phyloP scores from a whole-genome alignment of 441 rosid species.

The Pelargonium myrrhifolium region DNA sequence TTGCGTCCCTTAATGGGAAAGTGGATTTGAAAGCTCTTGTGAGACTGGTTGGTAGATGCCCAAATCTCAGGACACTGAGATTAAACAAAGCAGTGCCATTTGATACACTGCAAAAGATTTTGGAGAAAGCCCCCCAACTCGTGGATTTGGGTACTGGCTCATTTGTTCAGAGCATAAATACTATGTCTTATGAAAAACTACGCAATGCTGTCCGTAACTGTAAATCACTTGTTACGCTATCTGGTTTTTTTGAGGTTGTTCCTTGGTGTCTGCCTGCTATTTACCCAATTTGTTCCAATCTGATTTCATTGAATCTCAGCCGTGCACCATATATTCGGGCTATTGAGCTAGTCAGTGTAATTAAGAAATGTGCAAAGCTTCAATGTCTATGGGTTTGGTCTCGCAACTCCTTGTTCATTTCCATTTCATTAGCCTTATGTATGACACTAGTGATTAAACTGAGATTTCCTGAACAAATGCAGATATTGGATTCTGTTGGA shows the following conservation, averaged over 20 bases:
- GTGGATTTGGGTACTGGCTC: constrained; percentile 80
- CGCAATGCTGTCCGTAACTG: constrained; percentile 40
- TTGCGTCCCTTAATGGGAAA: constrained; percentile 89
- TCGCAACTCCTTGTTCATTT: not conserved
- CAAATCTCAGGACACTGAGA: constrained; percentile 67
- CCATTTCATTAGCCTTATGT: not conserved
- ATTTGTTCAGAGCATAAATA: constrained; percentile 47
- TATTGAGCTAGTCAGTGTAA: constrained; percentile 49
- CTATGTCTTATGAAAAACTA: constrained; percentile 42
- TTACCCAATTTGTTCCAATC: constrained; percentile 46
- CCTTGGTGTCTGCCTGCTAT: constrained; percentile 54
- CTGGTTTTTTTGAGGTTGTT: constrained; percentile 73
- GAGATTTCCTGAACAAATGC: constrained; percentile 22
- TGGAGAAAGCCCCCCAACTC: constrained; percentile 58
- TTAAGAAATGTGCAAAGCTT: constrained; percentile 56
- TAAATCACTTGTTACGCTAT: constrained; percentile 57
- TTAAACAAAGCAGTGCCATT: constrained; percentile 67
- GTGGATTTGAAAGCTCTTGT: constrained; percentile 62
- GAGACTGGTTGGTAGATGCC: constrained; percentile 85
- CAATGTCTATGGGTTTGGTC: constrained; percentile 73
- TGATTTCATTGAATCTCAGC: constrained; percentile 73
- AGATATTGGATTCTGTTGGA: constrained; percentile 85
- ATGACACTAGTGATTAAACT: not conserved
- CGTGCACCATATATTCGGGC: constrained; percentile 67
- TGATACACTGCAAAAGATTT: constrained; percentile 55